Evolutionary conservation across 345 rosid species (phyloP), one percentile per base, ranked within the genome.

Genomic region (Lumnitzera racemosa): DNA sequence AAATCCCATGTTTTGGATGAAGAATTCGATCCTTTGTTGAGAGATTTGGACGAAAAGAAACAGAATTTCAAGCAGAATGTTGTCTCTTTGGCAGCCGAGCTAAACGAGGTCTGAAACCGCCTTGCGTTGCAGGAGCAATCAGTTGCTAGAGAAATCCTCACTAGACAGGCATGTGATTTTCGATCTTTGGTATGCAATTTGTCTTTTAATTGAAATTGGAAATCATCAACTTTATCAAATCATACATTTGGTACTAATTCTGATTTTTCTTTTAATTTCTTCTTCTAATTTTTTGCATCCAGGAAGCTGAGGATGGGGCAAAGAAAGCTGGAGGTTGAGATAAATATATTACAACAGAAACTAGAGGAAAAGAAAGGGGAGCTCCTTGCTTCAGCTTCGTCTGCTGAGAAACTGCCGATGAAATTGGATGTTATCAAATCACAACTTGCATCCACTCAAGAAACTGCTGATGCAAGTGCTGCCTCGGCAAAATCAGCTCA

Each of bases 11-110:
- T 61, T 47, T 47, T 72, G 15, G 50, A 67, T 4, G 68, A 83
- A 56, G 89, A 81, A 47, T 69, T 81, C 50, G 98, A 92, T 75
- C 98, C 96, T 0, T 46, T 89, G 63, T 67, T 92, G 79, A 87
- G 84, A 73, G 98, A 89, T 67, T 67, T 92, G 71, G 77, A 87
- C 62, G 98, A 89, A 85, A 92, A 82, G 88, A 92, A 92, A 73
- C 96, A 78, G 59, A 82, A 74, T 70, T 92, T 92, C 61, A 70
- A 88, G 68, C 76, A 79, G 56, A 92, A 89, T 75, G 96, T 92
- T 15, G 94, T 81, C 48, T 92, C 94, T 16, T 74, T 92, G 16
- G 98, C 96, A 10, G 78, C 88, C 2, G 98, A 89, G 74, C 79
- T 92, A 72, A 89, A 84, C 71, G 88, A 82, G 56, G 91, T 77